These are phyloP conservation scores for Rhododendron simsii DNA, from an alignment of 148 eudicot genomes.

Conservation along the genomic window DNA sequence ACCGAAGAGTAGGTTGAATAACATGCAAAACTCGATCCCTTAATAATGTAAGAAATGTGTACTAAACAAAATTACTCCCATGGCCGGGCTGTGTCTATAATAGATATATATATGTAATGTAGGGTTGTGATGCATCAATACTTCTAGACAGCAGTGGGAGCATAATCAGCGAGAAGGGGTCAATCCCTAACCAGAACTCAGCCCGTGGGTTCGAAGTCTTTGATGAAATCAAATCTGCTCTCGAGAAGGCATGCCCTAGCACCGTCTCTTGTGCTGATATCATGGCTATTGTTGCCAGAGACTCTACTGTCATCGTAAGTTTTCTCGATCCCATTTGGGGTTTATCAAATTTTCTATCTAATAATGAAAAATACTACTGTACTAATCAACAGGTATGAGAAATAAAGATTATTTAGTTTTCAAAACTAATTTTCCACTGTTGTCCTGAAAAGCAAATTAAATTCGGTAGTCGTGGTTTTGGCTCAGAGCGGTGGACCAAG, in stretches of 20 bases:
- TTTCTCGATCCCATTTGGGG: not conserved
- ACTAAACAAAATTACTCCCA: too few species aligned
- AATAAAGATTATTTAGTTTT: too few species aligned
- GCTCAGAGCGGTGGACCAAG: slow-evolving; percentile 72
- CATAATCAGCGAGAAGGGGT: slow-evolving; percentile 42
- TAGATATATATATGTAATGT: not conserved
- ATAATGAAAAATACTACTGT: too few species aligned
- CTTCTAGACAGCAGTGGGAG: slow-evolving; percentile 37
- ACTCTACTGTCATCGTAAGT: slow-evolving; percentile 44
- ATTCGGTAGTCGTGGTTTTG: not conserved
- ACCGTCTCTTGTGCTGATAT: slow-evolving; percentile 62
- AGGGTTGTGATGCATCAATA: slow-evolving; percentile 61
- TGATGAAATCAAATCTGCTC: slow-evolving; percentile 44
- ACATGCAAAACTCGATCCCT: too few species aligned
- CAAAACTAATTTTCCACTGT: not conserved
- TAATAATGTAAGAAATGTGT: too few species aligned
- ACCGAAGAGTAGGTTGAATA: too few species aligned
- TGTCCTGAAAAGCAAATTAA: not conserved
- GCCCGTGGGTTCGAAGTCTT: slow-evolving; percentile 47
- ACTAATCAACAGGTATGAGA: too few species aligned
- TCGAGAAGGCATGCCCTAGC: slow-evolving; percentile 47
- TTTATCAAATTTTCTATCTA: too few species aligned
- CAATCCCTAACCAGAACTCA: slow-evolving; percentile 41
- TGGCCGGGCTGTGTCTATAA: not conserved
- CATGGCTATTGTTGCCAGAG: slow-evolving; percentile 41